These are phyloP conservation scores for Sordaria brevicollis DNA, from an alignment of 495 filamentous ascomycete genomes.

Conservation along the genomic window DNA sequence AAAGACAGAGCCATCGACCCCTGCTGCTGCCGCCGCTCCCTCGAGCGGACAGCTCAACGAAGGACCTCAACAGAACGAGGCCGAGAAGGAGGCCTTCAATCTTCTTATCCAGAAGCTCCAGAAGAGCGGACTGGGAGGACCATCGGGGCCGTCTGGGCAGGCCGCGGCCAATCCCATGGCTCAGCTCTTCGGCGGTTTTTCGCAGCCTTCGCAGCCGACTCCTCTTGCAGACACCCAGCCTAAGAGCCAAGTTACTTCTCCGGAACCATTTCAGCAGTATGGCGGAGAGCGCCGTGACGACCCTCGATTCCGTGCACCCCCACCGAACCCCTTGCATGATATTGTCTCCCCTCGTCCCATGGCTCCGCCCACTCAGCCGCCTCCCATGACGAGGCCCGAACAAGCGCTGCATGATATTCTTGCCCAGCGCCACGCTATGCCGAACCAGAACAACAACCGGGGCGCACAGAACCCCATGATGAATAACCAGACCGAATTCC, in stretches of 20 bases:
- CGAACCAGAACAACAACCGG: conserved; percentile 27
- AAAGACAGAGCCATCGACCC: conserved; percentile 41
- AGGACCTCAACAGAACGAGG: conserved; percentile 38
- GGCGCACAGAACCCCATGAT: conserved; percentile 28
- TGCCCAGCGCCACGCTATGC: conserved; percentile 36
- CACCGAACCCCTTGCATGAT: conserved; percentile 25
- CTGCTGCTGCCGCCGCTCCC: conserved; percentile 18
- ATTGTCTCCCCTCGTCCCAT: conserved; percentile 32
- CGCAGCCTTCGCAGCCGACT: conserved; percentile 24
- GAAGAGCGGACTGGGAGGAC: conserved; percentile 18
- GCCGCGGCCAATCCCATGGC: conserved; percentile 9
- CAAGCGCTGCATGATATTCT: conserved; percentile 45
- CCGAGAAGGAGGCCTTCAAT: conserved; percentile 86
- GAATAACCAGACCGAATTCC: conserved; percentile 43
- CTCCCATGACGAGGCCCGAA: conserved; percentile 32
- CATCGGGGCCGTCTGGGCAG: conserved; percentile 6
- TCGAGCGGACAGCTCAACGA: neutral
- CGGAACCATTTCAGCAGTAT: conserved; percentile 33
- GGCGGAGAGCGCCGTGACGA: conserved; percentile 32
- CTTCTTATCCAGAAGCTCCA: conserved; percentile 76
- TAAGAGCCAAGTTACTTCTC: conserved; percentile 27
- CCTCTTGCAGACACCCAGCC: conserved; percentile 16
- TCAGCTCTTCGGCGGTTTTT: conserved; percentile 11
- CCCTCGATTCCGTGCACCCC: conserved; percentile 13
- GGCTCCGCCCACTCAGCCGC: conserved; percentile 25